Base-by-base conservation (phyloP, 2,329 filamentous ascomycete genomes). In the Leptographium galeiforme region DNA sequence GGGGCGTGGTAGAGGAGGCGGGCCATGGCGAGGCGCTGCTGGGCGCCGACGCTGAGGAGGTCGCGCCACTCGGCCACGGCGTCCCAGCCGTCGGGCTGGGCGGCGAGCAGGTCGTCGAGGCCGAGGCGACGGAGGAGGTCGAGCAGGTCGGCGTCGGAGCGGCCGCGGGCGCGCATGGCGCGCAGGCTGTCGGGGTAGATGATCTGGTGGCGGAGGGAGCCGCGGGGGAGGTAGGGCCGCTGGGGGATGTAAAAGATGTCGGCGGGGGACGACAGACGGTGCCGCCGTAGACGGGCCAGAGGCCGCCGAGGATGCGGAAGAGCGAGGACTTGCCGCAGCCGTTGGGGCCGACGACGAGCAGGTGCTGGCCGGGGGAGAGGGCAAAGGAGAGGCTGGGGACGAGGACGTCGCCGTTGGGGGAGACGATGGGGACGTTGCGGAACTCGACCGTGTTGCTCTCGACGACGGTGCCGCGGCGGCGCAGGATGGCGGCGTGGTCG, bases 241-340 rank as follows among this genome's bases (percentile, higher is more conserved):
- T 98, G 93, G 0, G 93, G 93, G 59, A 98, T 94, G 71, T 98
- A 98, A 71, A 97, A 98, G 64, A 98, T 97, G 65, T 93, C 86
- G 60, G 87, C 82, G 87, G 83, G 1, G 93, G 93, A 67, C 97
- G 97, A 62, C 88, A 78, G 19, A 98, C 93, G 1, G 81, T 89
- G 51, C 93, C 93, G 59, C 93, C 91, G 67, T 98, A 98, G 13
- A 97, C 93, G 16, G 93, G 93, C 93, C 93, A 98, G 3, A 98
- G 75, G 0, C 93, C 93, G 57, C 93, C 93, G 1, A 98, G 79
- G 60, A 98, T 98, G 40, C 93, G 84, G 78, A 98, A 98, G 4
- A 98, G 77, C 16, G 87, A 94, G 0, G 89, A 95, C 68, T 98
- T 98, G 44, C 93, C 93, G 67, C 93, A 98, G 40, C 93, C 93